Conservation (phyloP, 1,284 basidiomycete species). For the Ceratobasidium sp. region DNA sequence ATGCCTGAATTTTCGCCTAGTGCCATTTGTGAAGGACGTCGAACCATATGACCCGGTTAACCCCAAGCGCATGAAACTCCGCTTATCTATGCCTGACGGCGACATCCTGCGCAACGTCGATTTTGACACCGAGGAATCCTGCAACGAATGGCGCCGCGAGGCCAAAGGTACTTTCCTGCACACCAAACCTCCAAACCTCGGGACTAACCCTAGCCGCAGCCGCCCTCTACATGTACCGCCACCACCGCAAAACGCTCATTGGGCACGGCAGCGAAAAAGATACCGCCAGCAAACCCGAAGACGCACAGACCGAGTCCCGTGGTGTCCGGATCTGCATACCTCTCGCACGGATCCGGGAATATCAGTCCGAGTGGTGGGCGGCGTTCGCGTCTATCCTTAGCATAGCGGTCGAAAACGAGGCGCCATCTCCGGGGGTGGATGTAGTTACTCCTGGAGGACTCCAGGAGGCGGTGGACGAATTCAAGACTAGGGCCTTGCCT, state of each 20-base stretch:
- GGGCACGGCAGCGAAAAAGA: conserved; percentile 25
- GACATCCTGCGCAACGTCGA: conserved; percentile 56
- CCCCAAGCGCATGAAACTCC: conserved; percentile 59
- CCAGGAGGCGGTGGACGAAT: background rate
- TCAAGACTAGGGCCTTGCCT: background rate
- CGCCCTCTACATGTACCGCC: conserved; percentile 61
- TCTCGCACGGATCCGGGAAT: conserved; percentile 59
- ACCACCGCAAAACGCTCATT: conserved; percentile 58
- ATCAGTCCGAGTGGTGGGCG: conserved; percentile 36
- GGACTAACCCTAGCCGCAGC: conserved; percentile 52
- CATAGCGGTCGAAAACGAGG: conserved; percentile 21
- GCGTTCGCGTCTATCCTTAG: conserved; percentile 53
- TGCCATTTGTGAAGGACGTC: conserved; percentile 59
- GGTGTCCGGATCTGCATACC: conserved; percentile 69
- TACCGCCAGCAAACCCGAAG: conserved; percentile 28
- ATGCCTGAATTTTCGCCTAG: conserved; percentile 53
- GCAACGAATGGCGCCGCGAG: conserved; percentile 69
- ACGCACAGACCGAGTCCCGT: conserved; percentile 56
- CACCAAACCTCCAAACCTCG: conserved; percentile 3
- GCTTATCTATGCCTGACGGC: conserved; percentile 54
- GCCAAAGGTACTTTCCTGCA: conserved; percentile 57
- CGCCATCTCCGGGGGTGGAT: background rate
- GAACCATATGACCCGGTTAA: conserved; percentile 60
- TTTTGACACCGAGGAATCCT: conserved; percentile 70
- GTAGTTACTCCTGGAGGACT: background rate